Evolutionary conservation across 768 basidiomycete genomes (phyloP), one percentile per base, ranked within the genome.

Genomic region (Tylopilus cervinicoccineus): DNA sequence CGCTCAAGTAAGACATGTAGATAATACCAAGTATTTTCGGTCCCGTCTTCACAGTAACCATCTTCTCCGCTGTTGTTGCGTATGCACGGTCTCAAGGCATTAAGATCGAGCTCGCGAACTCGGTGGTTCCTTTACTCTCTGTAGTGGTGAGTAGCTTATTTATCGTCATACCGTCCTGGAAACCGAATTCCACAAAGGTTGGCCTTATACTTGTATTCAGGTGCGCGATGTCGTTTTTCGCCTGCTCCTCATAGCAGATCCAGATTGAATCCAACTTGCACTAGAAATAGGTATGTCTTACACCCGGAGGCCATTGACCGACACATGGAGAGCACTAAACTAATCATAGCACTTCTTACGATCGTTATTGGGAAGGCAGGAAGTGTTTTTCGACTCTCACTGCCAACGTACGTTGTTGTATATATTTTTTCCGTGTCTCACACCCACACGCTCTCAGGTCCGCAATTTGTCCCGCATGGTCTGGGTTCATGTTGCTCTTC

Each of bases 191-290:
- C 50, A 24, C 14, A 14, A 39, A 90, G 88, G 88, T 94, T 43
- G 93, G 92, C 56, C 75, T 96, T 49, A 83, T 95, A 46, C 74
- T 95, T 28, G 92, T 93, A 3, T 93, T 92, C 65, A 79, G 90
- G 89, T 83, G 54, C 52, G 16, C 22, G 10, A 0, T 12, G 19
- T 12, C 13, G 26, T 43, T 16, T 41, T 4, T 43, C 6, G 6
- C 22, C 19, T 7, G 26, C 11, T 26, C 37, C 26, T 28, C 8
- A 6, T 34, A 11, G 14, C 12, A 29, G 32, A 43, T 22, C 44
- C 12, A 29, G 32, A 43, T 22, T 45, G 22, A 45, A 28, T 11
- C 11, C 38, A 13, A 33, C 10, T 38, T 27, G 50, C 27, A 24
- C 27, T 26, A 88, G 88, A 58, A 89, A 90, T 55, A 72, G 83